Percentiles rank a stretch among this genome's conserved stretches.
Evolutionary conservation across 805 yeast genomes (phyloP).

Genomic region (Torulaspora microellipsoides): DNA sequence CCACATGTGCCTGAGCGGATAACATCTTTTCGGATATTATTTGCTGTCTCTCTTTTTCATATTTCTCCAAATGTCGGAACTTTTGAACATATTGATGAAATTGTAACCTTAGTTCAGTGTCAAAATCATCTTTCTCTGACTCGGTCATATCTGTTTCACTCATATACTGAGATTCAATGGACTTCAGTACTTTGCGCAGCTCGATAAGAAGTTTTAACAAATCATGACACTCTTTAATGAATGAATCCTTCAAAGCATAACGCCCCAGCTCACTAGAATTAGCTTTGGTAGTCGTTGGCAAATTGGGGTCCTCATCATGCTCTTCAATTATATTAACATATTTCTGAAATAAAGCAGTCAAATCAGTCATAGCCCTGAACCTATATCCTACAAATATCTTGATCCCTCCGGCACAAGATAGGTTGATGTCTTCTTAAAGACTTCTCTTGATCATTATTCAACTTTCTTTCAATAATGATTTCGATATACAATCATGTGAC

Average conservation of each 20-base stretch:
- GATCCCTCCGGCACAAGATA: too few species aligned
- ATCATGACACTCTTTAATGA: slow-evolving; percentile 29
- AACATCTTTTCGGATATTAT: slow-evolving; percentile 23
- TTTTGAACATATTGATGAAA: slow-evolving; percentile 49
- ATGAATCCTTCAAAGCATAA: slow-evolving; percentile 25
- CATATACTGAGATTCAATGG: slow-evolving; percentile 30
- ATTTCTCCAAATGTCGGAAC: slow-evolving; percentile 45
- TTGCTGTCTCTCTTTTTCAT: slow-evolving; percentile 45
- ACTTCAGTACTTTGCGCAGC: slow-evolving; percentile 25
- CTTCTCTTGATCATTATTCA: too few species aligned
- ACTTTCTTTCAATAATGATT: too few species aligned
- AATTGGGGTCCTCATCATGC: slow-evolving; percentile 1
- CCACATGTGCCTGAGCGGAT: slow-evolving; percentile 20
- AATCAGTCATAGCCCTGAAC: slow-evolving; percentile 23
- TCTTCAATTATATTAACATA: slow-evolving; percentile 28
- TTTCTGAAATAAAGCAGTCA: slow-evolving; percentile 28
- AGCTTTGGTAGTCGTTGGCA: not conserved
- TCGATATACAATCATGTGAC: too few species aligned
- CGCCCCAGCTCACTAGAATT: slow-evolving; percentile 1
- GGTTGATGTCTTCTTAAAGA: too few species aligned
- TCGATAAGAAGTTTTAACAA: slow-evolving; percentile 30
- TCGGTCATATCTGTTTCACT: slow-evolving; percentile 35
- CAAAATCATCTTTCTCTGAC: slow-evolving; percentile 51
- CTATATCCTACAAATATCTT: too few species aligned
- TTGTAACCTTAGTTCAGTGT: slow-evolving; percentile 49